A percentile compares a stretch with the other conserved stretches of the same genome.
phyloP scores from a whole-genome alignment of 768 basidiomycete genomes.

The Psilocybe sp. region DNA sequence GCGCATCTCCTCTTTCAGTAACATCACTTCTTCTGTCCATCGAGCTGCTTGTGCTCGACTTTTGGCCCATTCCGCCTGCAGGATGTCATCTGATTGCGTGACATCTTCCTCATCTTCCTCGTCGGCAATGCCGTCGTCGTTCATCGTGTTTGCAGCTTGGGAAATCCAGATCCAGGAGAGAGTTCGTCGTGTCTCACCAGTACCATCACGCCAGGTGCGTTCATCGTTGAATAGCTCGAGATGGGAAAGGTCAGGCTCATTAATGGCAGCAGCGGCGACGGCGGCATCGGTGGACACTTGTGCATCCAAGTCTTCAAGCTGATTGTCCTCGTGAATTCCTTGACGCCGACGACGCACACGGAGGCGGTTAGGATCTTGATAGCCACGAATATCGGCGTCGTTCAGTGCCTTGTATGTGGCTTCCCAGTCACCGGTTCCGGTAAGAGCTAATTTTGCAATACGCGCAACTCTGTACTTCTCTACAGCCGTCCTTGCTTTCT shows the following conservation, averaged over 20 bases:
- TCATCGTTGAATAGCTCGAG: not conserved
- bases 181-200: slow-evolving; percentile 12
- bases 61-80: not conserved
- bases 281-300: not conserved
- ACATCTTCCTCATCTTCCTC: too few relatives aligned
- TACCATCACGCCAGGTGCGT: slow-evolving; percentile 6
- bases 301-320: not conserved
- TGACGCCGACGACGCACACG: not conserved
- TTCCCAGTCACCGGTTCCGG: slow-evolving; percentile 10
- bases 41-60: slow-evolving; percentile 10
- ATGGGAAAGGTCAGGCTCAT: not conserved
- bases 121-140: not conserved
- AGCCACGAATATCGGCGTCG: slow-evolving; percentile 11
- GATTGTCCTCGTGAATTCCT: slow-evolving; percentile 18
- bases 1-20: slow-evolving; percentile 15
- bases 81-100: too few relatives aligned
- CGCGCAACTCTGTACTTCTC: too few relatives aligned
- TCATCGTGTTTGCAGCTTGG: not conserved
- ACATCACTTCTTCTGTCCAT: slow-evolving; percentile 14
- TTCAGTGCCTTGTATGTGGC: not conserved
- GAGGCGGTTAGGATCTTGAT: slow-evolving; percentile 9
- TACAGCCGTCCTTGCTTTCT: too few relatives aligned
- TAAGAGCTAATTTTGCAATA: too few relatives aligned
- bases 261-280: not conserved
- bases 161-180: slow-evolving; percentile 18